Base-by-base conservation (phyloP, 78 protist species). In the Goniomonas avonlea region DNA sequence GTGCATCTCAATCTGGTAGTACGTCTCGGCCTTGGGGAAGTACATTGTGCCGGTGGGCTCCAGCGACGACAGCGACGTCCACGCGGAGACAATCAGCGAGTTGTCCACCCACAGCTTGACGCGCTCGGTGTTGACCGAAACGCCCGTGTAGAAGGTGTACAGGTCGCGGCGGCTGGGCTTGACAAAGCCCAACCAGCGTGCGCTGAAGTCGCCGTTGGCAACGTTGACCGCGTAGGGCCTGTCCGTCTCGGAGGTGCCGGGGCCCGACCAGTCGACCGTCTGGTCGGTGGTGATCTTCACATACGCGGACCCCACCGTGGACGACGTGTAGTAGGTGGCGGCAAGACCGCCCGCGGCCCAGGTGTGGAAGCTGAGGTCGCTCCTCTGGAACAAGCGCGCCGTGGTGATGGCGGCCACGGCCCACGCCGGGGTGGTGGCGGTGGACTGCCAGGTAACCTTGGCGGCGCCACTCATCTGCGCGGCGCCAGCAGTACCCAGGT, bases 231-330 rank as follows among this genome's bases (percentile, higher is more conserved):
- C 59, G 75, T 68, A 68, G 8, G 75, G 75, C 32, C 75, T 7
- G 75, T 68, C 75, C 29, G 75, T 68, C 59, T 48, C 29, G 34
- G 75, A 20, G 38, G 75, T 23, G n/a, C n/a, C n/a, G n/a, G n/a
- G n/a, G n/a, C 75, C 75, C 8, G 75, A 68, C 75, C 75, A 68
- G 56, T 68, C 75, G 25, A 68, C 75, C 23, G 75, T 68, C 37
- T 48, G 27, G 38, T 68, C 75, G 59, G 23, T 32, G 4, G 43
- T 53, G 13, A 53, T 53, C 34, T 68, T 68, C 4, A 61, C 70
- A 3, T 0, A 1, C 3, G 56, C 34, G 2, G 9, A 20, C 34
- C 58, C 48, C 27, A 20, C 27, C 7, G 75, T 48, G 1, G 23
- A 27, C 29, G 1, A 7, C 59, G 38, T 39, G 56, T 68, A 68